Conservation (phyloP, 2,329 filamentous ascomycete genomes). For the Aspergillus fumigatiaffinis region DNA sequence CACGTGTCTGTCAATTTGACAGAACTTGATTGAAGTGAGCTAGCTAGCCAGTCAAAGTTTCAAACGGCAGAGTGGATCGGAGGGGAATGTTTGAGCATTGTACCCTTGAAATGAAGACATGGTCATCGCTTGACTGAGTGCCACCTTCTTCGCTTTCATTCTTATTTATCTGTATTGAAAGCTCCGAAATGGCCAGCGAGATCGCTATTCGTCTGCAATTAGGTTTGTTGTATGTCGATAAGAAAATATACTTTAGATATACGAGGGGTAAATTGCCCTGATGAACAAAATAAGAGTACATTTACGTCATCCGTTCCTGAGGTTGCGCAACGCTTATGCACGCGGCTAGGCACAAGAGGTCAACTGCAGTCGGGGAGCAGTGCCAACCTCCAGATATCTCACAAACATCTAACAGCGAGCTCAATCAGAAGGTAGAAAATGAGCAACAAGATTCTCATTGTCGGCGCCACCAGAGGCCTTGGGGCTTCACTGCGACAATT, state of each 20-base stretch:
- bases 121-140: background rate
- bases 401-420: background rate
- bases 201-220: background rate
- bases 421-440: slow-evolving; percentile 4
- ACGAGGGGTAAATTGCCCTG: too few species aligned
- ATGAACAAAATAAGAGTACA: background rate
- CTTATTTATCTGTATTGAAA: background rate
- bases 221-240: background rate
- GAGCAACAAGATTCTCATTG: slow-evolving; percentile 51
- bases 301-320: slow-evolving; percentile 17
- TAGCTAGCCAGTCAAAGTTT: background rate
- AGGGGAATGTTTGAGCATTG: background rate
- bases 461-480: slow-evolving; percentile 66
- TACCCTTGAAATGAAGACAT: background rate
- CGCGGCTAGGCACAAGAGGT: background rate
- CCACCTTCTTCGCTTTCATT: background rate
- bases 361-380: background rate
- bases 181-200: background rate
- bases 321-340: slow-evolving; percentile 9
- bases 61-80: background rate
- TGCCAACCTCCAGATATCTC: background rate
- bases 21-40: background rate
- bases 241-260: background rate
- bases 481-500: slow-evolving; percentile 58
- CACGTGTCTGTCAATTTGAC: background rate